Percentiles rank a stretch among this genome's conserved stretches.
Evolutionary conservation across 495 filamentous ascomycete species (phyloP).

Genomic region (Talaromyces stipitatus): DNA sequence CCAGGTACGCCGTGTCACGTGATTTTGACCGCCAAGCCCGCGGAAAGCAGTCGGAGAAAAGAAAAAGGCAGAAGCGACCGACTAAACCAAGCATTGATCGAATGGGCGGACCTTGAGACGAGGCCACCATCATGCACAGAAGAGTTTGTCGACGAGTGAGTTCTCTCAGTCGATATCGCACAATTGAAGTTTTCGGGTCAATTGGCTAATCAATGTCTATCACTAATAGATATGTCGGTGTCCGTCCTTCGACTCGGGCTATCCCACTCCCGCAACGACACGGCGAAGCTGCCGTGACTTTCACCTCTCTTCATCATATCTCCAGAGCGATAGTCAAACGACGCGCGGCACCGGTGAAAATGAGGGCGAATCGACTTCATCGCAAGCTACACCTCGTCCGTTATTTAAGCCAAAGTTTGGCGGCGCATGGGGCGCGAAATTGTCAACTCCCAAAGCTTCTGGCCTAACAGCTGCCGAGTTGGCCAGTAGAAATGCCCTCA

Average conservation of each 20-base stretch:
- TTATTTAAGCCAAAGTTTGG: neutral
- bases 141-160: conserved; percentile 5
- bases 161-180: no score
- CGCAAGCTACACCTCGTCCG: neutral
- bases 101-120: neutral
- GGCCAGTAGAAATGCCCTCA: conserved; percentile 1
- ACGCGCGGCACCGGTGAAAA: neutral
- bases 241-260: conserved; percentile 4
- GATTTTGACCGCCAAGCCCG: conserved; percentile 2
- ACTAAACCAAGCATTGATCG: neutral
- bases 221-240: conserved; percentile 6
- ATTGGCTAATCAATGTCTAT: neutral
- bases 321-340: neutral
- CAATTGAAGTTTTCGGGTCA: neutral
- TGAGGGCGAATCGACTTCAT: neutral
- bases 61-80: neutral
- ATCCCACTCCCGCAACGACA: neutral
- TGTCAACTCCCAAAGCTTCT: neutral
- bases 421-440: neutral
- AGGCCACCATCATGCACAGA: conserved; percentile 5
- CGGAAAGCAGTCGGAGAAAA: conserved; percentile 2
- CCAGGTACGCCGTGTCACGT: conserved; percentile 3
- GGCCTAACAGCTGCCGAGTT: conserved; percentile 2
- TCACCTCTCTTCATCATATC: neutral
- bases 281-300: neutral